phyloP scores from a whole-genome alignment of 2,329 filamentous ascomycete species.

The Microsporum ferrugineum region DNA sequence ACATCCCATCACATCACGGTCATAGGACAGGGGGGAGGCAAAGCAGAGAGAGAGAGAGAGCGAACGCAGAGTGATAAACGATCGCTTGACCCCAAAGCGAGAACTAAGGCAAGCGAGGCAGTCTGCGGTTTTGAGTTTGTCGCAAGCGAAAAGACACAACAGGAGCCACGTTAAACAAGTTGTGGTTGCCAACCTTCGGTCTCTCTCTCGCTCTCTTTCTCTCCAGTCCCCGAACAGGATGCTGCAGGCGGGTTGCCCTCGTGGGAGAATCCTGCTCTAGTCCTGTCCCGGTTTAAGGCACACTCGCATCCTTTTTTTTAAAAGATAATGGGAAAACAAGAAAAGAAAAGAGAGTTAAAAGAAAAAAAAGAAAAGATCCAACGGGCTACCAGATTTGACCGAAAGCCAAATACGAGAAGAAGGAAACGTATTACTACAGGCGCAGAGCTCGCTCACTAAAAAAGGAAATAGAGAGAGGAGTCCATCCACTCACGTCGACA shows the following conservation, averaged over 20 bases:
- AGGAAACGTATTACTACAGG: neutral
- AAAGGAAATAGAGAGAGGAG: neutral
- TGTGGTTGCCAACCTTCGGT: neutral
- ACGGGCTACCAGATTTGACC: neutral
- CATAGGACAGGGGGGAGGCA: neutral
- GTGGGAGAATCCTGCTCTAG: neutral
- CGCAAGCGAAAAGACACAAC: conserved; percentile 1
- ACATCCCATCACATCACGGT: conserved; percentile 2
- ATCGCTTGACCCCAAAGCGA: neutral
- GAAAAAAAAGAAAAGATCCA: neutral
- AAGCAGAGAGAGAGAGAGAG: neutral
- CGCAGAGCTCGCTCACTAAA: neutral
- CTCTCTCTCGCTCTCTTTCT: neutral
- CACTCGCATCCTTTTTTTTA: neutral
- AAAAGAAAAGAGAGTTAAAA: neutral
- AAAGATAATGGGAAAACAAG: neutral
- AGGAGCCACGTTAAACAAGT: neutral
- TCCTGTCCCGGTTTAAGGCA: neutral
- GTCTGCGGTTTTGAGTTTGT: neutral
- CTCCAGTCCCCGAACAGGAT: neutral
- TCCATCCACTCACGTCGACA: neutral
- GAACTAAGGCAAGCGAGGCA: neutral
- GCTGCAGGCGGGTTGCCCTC: neutral
- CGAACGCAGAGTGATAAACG: neutral
- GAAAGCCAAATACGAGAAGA: neutral